phyloP scores from a whole-genome alignment of 2,329 filamentous ascomycete genomes.

The Diaporthe vexans region DNA sequence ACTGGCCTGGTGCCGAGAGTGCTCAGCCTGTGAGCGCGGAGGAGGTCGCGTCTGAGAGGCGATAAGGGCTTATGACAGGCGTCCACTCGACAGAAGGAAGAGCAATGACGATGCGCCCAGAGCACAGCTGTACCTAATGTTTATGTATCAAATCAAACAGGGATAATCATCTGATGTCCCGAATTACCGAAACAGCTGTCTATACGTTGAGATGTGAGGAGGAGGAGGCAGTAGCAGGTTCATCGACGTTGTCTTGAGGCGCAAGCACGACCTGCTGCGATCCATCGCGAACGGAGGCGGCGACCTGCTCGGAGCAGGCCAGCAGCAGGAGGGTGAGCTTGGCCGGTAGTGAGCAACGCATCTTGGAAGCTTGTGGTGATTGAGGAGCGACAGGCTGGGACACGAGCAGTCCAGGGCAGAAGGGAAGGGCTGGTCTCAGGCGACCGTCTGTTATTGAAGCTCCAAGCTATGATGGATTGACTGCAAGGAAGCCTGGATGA shows the following conservation, averaged over 20 bases:
- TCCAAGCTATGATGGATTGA: neutral
- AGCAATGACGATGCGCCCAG: neutral
- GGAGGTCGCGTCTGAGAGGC: slow-evolving; percentile 43
- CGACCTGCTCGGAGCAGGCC: slow-evolving; percentile 29
- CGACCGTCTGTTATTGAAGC: neutral
- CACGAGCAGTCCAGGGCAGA: no score
- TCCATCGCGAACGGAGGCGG: slow-evolving; percentile 23
- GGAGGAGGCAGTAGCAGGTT: neutral
- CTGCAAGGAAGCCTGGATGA: slow-evolving; percentile 10
- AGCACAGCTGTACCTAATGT: neutral
- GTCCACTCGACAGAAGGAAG: neutral
- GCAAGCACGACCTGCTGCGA: slow-evolving; percentile 36
- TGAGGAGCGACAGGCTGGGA: neutral
- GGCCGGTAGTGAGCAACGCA: slow-evolving; percentile 30
- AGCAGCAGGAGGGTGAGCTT: slow-evolving; percentile 28
- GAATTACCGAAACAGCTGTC: no score
- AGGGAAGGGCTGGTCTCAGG: neutral
- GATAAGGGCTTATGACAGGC: neutral
- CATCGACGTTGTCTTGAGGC: neutral
- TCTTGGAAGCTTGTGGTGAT: neutral
- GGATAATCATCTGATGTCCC: neutral
- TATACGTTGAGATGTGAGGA: no score
- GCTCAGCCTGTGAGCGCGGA: slow-evolving; percentile 39
- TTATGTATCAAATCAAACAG: neutral
- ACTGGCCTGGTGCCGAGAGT: slow-evolving; percentile 42